Conservation (phyloP, 2,329 filamentous ascomycete genomes). For the Cordyceps tenuipes region DNA sequence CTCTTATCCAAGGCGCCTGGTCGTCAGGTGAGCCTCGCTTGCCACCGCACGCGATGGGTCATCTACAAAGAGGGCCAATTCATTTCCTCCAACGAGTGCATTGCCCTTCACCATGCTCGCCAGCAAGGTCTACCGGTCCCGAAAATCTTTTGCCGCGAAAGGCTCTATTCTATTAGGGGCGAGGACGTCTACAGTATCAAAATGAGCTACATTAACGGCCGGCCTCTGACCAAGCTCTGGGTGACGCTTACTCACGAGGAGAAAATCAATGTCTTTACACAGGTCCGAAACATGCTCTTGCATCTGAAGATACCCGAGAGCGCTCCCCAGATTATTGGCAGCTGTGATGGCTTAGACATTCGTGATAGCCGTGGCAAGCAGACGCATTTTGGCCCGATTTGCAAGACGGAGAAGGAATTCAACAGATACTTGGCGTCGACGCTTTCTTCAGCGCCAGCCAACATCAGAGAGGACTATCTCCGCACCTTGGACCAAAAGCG, state of each 20-base stretch:
- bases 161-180: neutral
- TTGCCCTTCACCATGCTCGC: conserved; percentile 3
- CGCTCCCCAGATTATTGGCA: neutral
- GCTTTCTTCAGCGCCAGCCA: conserved; percentile 1
- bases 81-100: conserved; percentile 2
- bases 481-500: conserved; percentile 8
- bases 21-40: conserved; percentile 4
- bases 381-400: conserved; percentile 11
- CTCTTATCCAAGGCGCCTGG: conserved; percentile 2
- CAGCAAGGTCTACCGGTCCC: conserved; percentile 5
- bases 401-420: conserved; percentile 12
- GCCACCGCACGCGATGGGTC: conserved; percentile 7
- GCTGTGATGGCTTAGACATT: conserved; percentile 13
- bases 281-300: conserved; percentile 7
- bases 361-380: conserved; percentile 11
- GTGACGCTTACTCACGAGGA: conserved; percentile 3
- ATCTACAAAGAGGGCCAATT: conserved; percentile 5
- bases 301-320: neutral
- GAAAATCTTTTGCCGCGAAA: conserved; percentile 5
- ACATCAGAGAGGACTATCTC: conserved; percentile 11
- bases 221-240: conserved; percentile 1
- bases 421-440: conserved; percentile 14
- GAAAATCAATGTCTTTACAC: conserved; percentile 1
- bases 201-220: conserved; percentile 9
- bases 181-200: conserved; percentile 5